Percentiles rank a stretch among this genome's conserved stretches.
These are phyloP conservation scores for Metarhizium anisopliae DNA, from an alignment of 2,329 filamentous ascomycete genomes.

Conservation along the genomic window DNA sequence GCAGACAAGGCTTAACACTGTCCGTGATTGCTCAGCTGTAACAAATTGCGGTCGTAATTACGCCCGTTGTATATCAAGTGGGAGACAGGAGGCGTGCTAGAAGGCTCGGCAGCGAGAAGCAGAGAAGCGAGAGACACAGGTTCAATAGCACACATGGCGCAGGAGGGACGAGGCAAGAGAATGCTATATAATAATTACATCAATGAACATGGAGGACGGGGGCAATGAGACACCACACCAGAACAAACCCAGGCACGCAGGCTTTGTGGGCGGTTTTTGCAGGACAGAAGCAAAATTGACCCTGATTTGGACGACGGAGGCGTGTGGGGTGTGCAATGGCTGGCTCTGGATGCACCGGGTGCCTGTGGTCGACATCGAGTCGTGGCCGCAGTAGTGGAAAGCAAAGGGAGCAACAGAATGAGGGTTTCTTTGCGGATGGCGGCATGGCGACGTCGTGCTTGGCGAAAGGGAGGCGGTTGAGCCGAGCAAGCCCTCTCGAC, in stretches of 20 bases:
- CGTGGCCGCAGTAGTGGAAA: slow-evolving; percentile 1
- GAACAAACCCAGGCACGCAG: neutral
- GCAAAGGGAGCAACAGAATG: slow-evolving; percentile 1
- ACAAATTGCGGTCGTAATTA: too few relatives aligned
- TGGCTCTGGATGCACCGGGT: neutral
- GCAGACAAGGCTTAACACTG: neutral
- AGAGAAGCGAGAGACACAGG: neutral
- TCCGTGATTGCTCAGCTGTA: too few relatives aligned
- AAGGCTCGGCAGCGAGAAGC: neutral
- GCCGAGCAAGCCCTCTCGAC: neutral
- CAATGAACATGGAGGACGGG: neutral
- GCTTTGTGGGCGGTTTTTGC: neutral
- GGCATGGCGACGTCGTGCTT: neutral
- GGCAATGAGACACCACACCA: neutral
- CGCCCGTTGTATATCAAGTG: neutral
- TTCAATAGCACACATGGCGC: neutral
- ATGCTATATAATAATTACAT: neutral
- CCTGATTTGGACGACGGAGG: neutral
- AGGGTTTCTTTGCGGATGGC: neutral
- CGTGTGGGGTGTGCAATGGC: neutral
- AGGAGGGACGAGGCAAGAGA: neutral
- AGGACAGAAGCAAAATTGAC: slow-evolving; percentile 5
- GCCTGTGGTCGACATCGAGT: neutral
- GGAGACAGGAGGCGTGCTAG: too few relatives aligned
- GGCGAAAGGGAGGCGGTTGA: neutral